Conservation (phyloP, 805 yeast genomes). For the Schwanniomyces yamadae region DNA sequence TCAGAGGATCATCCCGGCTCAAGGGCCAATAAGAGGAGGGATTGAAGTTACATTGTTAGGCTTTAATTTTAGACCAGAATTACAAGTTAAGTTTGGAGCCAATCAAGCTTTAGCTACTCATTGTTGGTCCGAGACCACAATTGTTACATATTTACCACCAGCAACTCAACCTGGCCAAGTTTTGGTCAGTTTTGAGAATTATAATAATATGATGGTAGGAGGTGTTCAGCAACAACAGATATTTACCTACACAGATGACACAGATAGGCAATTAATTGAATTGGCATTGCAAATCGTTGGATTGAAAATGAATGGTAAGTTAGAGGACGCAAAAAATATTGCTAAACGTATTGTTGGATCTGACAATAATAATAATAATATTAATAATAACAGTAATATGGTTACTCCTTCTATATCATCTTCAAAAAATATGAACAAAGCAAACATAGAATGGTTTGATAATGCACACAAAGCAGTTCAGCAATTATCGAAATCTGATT, state of each 20-base stretch:
- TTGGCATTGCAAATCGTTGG: conserved; percentile 96
- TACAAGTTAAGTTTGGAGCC: conserved; percentile 83
- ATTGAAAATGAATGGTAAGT: conserved; percentile 89
- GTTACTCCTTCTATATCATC: conserved; percentile 7
- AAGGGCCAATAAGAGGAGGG: conserved; percentile 96
- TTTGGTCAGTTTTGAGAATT: conserved; percentile 72
- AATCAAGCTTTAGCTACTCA: conserved; percentile 79
- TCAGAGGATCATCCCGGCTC: conserved; percentile 89
- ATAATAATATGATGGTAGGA: conserved; percentile 33
- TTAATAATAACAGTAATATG: conserved; percentile 15
- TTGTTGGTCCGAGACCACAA: conserved; percentile 94
- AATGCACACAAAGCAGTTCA: conserved; percentile 53
- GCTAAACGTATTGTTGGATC: conserved; percentile 87
- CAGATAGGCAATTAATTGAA: conserved; percentile 92
- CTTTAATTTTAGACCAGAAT: conserved; percentile 77
- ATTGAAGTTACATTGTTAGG: conserved; percentile 92
- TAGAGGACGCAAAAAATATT: conserved; percentile 92
- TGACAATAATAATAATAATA: conserved; percentile 29
- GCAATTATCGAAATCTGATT: conserved; percentile 42
- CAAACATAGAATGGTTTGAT: conserved; percentile 48
- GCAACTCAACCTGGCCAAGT: conserved; percentile 89
- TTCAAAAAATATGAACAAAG: conserved; percentile 11
- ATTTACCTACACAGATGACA: conserved; percentile 91
- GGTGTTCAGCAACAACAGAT: conserved; percentile 43
- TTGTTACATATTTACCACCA: conserved; percentile 92